Base-by-base conservation (phyloP, 2,329 filamentous ascomycete genomes). In the Emergomyces orientalis region DNA sequence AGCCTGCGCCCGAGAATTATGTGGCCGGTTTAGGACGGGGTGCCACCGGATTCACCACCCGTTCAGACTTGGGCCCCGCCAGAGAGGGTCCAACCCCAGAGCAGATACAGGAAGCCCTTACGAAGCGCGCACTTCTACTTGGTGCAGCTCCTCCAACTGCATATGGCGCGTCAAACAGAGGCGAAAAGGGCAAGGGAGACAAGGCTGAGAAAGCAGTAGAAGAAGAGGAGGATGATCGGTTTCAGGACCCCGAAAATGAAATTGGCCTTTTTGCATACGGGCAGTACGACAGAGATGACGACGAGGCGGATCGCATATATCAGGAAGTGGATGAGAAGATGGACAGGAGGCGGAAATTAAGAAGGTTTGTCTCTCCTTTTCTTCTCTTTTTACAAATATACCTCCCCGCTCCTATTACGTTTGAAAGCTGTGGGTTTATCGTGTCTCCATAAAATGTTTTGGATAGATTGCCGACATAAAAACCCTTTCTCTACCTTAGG, bases 21-120 rank as follows among this genome's bases (percentile, higher is more conserved):
- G 93, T 99, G 67, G 94, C 94, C 67, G 94, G 94, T 84, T 87
- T 99, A 66, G 94, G 94, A 78, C 89, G 95, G 82, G 94, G 94
- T 78, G 95, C 95, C 27, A 99, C 94, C 8, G 94, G 95, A 65
- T 99, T 99, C 79, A 97, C 94, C 19, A 99, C 94, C 49, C 87
- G 95, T 71, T 97, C 93, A 63, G 94, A 99, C 83, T 82, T 99
- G 63, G 94, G 95, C 63, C 94, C 95, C 59, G 93, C 93, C 64
- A 86, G 93, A 71, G 93, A 97, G 79, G 94, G 94, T 19, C 94
- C 94, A 58, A 96, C 90, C 65, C 93, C 97, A 71, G 94, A 99
- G 74, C 93, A 97, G 78, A 97, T 99, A 78, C 97, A 97, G 76
- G 94, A 96, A 76, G 92, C 91, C 65, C 88, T 99, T 69, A 92